phyloP scores from a whole-genome alignment of 1,139 yeast species.

The Hyphopichia burtonii region DNA sequence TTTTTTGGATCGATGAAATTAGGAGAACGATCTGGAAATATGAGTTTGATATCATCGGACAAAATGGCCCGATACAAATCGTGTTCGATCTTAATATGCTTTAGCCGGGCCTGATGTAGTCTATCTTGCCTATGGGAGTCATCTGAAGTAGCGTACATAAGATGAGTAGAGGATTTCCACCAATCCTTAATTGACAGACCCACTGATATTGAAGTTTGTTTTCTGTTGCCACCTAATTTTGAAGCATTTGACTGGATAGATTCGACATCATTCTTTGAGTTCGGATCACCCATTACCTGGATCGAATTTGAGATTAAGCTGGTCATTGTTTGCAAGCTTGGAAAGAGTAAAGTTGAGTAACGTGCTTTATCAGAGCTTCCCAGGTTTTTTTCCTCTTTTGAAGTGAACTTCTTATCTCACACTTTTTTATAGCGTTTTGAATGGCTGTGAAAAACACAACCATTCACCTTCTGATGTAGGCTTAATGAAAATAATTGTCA shows the following conservation, averaged over 20 bases:
- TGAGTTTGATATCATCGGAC: conserved; percentile 28
- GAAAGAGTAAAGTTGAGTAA: background rate
- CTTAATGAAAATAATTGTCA: too few species aligned
- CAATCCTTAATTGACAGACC: conserved; percentile 35
- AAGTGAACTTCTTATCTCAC: background rate
- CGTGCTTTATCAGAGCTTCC: too few species aligned
- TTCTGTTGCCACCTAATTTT: background rate
- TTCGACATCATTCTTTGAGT: background rate
- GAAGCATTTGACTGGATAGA: background rate
- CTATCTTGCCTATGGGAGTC: conserved; percentile 7
- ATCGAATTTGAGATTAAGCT: conserved; percentile 15
- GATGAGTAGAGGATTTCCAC: conserved; percentile 34
- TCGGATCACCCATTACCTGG: conserved; percentile 14
- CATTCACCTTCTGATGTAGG: too few species aligned
- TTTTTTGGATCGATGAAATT: background rate
- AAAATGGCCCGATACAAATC: conserved; percentile 35
- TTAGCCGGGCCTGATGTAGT: conserved; percentile 19
- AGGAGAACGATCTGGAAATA: conserved; percentile 13
- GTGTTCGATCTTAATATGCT: conserved; percentile 32
- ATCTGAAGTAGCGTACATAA: conserved; percentile 20
- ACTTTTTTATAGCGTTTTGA: too few species aligned
- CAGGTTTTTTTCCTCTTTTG: background rate
- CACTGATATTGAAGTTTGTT: conserved; percentile 23
- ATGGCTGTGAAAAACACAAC: background rate
- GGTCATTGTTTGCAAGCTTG: conserved; percentile 7